Evolutionary conservation across 768 basidiomycete genomes (phyloP).

Genomic region (Fibroporia radiculosa): DNA sequence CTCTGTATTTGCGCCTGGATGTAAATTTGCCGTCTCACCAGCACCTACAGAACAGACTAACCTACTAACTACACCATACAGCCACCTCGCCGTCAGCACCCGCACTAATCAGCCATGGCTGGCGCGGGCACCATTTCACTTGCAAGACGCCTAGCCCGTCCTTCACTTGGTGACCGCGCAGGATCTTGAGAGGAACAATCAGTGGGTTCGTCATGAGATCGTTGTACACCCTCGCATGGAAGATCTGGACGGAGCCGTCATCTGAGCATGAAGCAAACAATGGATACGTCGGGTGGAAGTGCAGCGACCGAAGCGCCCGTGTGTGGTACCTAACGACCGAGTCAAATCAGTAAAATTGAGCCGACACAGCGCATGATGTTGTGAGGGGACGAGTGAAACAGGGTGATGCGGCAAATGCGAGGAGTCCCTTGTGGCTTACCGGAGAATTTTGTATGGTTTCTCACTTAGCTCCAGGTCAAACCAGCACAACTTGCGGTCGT

Average conservation of each 20-base stretch:
- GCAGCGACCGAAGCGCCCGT: slow-evolving; percentile 85
- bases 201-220: slow-evolving; percentile 96
- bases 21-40: too few species aligned
- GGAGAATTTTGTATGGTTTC: slow-evolving; percentile 94
- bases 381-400: background rate
- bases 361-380: background rate
- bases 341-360: background rate
- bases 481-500: slow-evolving; percentile 97
- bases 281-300: slow-evolving; percentile 92
- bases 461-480: slow-evolving; percentile 96
- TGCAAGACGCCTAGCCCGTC: slow-evolving; percentile 91
- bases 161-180: slow-evolving; percentile 80
- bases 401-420: background rate
- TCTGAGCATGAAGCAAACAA: slow-evolving; percentile 96
- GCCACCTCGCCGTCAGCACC: slow-evolving; percentile 87
- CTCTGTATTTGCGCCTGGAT: too few species aligned
- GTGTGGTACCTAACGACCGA: slow-evolving; percentile 69
- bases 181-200: slow-evolving; percentile 94
- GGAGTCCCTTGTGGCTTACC: slow-evolving; percentile 39
- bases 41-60: background rate
- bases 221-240: slow-evolving; percentile 91
- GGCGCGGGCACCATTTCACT: slow-evolving; percentile 78
- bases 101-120: slow-evolving; percentile 89
- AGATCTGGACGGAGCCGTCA: slow-evolving; percentile 94
- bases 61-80: slow-evolving; percentile 74